Evolutionary conservation across 176 grass and related monocot species (phyloP).

Genomic region (Poa annua): DNA sequence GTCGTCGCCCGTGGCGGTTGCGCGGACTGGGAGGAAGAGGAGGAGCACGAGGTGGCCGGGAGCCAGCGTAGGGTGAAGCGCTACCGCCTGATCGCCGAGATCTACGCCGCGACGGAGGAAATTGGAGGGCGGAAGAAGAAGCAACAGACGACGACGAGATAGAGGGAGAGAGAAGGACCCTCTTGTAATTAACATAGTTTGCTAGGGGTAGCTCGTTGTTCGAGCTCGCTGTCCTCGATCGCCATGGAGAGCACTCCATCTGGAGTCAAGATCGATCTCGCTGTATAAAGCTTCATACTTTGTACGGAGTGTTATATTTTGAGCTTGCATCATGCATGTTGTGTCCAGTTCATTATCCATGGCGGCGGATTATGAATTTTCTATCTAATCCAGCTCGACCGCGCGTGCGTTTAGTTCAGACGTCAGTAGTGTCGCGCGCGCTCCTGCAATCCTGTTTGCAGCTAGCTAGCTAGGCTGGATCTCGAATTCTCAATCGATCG

Average conservation of each 20-base stretch:
- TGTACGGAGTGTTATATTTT: not conserved
- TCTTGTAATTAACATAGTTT: conserved; percentile 40
- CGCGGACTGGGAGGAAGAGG: conserved; percentile 29
- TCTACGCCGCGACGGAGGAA: conserved; percentile 49
- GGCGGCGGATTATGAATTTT: no score
- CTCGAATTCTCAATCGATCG: not conserved
- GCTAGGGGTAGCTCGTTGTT: conserved; percentile 37
- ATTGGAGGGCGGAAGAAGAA: conserved; percentile 37
- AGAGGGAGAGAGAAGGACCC: conserved; percentile 28
- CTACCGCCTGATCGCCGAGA: conserved; percentile 60
- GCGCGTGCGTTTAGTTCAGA: not conserved
- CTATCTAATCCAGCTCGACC: not conserved
- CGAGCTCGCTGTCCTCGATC: not conserved
- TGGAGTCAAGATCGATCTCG: not conserved
- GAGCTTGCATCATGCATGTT: no score
- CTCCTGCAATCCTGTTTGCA: not conserved
- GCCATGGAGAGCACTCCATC: no score
- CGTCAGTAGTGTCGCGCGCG: no score
- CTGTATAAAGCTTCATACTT: conserved; percentile 25
- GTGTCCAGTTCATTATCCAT: no score
- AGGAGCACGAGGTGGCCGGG: conserved; percentile 40
- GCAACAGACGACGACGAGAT: conserved; percentile 26
- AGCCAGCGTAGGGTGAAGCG: conserved; percentile 50
- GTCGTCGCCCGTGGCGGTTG: not conserved
- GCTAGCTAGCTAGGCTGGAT: not conserved